A percentile compares a stretch with the other conserved stretches of the same genome.
These are phyloP conservation scores for Avena eriantha DNA, from an alignment of 176 grass and related monocot genomes.

Conservation along the genomic window DNA sequence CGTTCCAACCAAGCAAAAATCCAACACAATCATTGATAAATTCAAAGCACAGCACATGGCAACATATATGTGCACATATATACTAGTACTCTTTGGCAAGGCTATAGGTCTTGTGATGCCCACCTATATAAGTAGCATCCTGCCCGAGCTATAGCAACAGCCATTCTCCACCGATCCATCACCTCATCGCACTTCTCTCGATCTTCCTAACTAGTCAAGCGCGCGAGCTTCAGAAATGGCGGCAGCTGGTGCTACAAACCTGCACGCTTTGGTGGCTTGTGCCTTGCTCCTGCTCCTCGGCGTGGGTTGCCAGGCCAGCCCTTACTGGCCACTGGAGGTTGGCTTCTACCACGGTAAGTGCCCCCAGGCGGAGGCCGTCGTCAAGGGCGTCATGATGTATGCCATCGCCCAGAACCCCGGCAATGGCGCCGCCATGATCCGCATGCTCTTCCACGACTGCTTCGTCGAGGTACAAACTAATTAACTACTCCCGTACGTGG, in stretches of 20 bases:
- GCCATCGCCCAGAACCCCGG: conserved; percentile 36
- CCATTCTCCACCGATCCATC: not conserved
- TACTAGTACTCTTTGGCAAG: not conserved
- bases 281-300: conserved; percentile 16
- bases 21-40: not conserved
- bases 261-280: not conserved
- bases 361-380: not conserved
- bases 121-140: conserved; percentile 1
- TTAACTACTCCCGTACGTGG: no score
- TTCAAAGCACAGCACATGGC: not conserved
- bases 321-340: conserved; percentile 24
- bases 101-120: not conserved
- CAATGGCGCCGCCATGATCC: conserved; percentile 47
- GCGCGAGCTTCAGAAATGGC: not conserved
- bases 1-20: not conserved
- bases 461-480: conserved; percentile 52
- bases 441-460: conserved; percentile 72
- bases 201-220: no score
- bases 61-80: not conserved
- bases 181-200: no score
- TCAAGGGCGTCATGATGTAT: not conserved
- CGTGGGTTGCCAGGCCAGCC: conserved; percentile 5
- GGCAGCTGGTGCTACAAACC: not conserved
- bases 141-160: not conserved
- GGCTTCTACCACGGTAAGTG: conserved; percentile 22